phyloP scores from a whole-genome alignment of 2,329 filamentous ascomycete species.

The Colletotrichum trifolii region DNA sequence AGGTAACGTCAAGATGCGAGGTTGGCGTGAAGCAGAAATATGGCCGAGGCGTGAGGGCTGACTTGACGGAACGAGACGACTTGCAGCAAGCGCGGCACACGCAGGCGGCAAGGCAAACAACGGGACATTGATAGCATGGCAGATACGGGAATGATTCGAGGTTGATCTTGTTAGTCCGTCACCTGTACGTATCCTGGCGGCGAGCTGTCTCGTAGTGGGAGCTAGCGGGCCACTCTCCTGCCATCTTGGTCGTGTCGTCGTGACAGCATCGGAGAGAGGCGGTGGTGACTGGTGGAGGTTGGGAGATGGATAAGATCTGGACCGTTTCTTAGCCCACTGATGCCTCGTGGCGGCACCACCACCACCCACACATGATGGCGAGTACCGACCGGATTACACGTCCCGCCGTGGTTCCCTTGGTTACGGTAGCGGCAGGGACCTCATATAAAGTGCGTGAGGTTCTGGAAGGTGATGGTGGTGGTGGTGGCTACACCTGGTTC shows the following conservation, averaged over 20 bases:
- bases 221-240: background rate
- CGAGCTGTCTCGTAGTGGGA: background rate
- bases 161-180: slow-evolving; percentile 6
- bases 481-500: too few species aligned
- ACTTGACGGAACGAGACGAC: background rate
- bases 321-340: background rate
- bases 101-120: background rate
- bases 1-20: slow-evolving; percentile 10
- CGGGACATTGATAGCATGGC: background rate
- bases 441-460: slow-evolving; percentile 14
- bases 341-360: slow-evolving; percentile 19
- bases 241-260: background rate
- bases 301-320: slow-evolving; percentile 3
- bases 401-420: background rate
- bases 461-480: background rate
- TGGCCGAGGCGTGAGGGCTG: background rate
- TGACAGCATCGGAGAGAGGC: too few species aligned
- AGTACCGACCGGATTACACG: slow-evolving; percentile 1
- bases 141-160: slow-evolving; percentile 2
- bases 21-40: slow-evolving; percentile 19
- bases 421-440: slow-evolving; percentile 16
- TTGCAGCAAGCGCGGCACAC: background rate
- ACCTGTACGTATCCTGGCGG: background rate
- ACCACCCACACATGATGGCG: background rate
- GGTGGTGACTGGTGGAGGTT: slow-evolving; percentile 13